Evolutionary conservation across 306 rosid species (phyloP).

Genomic region (Lithocarpus polystachyus): DNA sequence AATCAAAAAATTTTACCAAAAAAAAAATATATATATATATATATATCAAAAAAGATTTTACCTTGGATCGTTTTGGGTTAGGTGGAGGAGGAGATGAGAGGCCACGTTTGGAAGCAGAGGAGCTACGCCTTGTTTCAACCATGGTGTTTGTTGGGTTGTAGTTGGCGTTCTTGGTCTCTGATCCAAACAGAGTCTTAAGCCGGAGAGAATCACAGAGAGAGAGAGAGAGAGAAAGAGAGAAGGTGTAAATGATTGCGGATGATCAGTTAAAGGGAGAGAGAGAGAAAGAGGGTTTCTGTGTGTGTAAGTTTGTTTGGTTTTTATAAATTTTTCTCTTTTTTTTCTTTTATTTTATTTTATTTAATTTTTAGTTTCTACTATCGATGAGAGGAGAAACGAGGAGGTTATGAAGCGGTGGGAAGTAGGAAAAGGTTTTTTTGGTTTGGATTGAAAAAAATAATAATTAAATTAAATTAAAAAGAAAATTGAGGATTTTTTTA

Average conservation of each 20-base stretch:
- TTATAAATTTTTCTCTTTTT: neutral
- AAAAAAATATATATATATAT: no score
- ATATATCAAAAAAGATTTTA: conserved; percentile 5
- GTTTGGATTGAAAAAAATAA: neutral
- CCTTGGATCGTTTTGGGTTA: conserved; percentile 82
- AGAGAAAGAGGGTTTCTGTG: neutral
- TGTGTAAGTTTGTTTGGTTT: conserved; percentile 2
- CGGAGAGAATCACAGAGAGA: conserved; percentile 12
- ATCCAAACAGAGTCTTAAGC: conserved; percentile 36
- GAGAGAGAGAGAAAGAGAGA: neutral
- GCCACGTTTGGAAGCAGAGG: conserved; percentile 81
- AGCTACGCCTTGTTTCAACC: conserved; percentile 95
- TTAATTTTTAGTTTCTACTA: neutral
- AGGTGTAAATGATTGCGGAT: conserved; percentile 37
- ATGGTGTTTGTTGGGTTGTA: conserved; percentile 30
- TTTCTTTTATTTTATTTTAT: neutral
- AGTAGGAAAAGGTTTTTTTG: neutral
- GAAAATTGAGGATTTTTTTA: neutral
- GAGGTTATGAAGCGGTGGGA: conserved; percentile 5
- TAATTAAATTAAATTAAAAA: no score
- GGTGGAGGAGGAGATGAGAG: conserved; percentile 68
- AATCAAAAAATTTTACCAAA: neutral
- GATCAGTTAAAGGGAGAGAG: conserved; percentile 23
- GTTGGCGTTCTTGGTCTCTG: conserved; percentile 26
- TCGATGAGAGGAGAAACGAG: neutral